These are phyloP conservation scores for Tuber calosporum DNA, from an alignment of 495 filamentous ascomycete species.

Conservation along the genomic window DNA sequence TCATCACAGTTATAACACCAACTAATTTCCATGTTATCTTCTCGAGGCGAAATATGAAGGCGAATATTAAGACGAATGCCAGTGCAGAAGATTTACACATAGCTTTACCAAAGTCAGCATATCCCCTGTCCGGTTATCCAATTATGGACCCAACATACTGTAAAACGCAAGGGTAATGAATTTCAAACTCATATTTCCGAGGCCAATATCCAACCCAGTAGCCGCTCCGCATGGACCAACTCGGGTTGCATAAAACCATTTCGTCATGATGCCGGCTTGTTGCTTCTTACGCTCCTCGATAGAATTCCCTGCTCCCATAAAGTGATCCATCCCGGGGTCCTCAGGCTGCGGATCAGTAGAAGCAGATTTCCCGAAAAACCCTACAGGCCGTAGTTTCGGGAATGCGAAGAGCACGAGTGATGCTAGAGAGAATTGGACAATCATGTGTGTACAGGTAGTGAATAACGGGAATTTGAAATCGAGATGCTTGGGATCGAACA, in stretches of 20 bases:
- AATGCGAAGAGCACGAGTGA: constrained; percentile 72
- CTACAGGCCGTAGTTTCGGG: constrained; percentile 68
- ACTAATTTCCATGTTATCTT: constrained; percentile 76
- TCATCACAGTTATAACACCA: constrained; percentile 86
- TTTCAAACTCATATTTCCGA: constrained; percentile 91
- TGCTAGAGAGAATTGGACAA: constrained; percentile 84
- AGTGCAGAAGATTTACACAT: constrained; percentile 99
- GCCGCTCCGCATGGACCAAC: constrained; percentile 89
- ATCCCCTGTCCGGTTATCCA: background rate
- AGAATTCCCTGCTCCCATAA: constrained; percentile 17
- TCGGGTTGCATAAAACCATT: constrained; percentile 82
- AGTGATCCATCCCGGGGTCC: constrained; percentile 12
- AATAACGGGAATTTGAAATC: constrained; percentile 94
- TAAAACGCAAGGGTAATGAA: constrained; percentile 97
- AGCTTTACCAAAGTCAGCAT: constrained; percentile 47
- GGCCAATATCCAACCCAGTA: constrained; percentile 90
- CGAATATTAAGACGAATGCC: constrained; percentile 91
- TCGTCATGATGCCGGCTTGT: constrained; percentile 61
- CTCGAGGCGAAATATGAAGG: constrained; percentile 90
- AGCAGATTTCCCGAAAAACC: constrained; percentile 35
- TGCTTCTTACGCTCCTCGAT: constrained; percentile 56
- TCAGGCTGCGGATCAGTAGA: constrained; percentile 24
- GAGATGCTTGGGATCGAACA: constrained; percentile 80
- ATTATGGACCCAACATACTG: constrained; percentile 50
- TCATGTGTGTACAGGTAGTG: constrained; percentile 91